A percentile compares a stretch with the other conserved stretches of the same genome.
Evolutionary conservation across 495 filamentous ascomycete species (phyloP).

Genomic region (Terfezia claveryi): DNA sequence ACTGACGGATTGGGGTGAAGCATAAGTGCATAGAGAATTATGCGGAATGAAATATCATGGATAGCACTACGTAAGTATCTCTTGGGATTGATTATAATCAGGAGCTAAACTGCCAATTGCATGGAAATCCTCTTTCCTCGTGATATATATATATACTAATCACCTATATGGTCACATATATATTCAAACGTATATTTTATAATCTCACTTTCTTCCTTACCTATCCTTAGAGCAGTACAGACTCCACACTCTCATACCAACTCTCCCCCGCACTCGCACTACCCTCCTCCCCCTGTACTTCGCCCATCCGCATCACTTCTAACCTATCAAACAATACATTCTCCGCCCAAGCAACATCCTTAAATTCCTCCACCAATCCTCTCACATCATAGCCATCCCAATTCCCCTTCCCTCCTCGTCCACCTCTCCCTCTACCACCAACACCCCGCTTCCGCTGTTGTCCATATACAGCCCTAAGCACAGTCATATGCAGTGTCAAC

Average conservation of each 20-base stretch:
- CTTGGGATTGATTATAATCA: too few species aligned
- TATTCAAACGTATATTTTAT: too few species aligned
- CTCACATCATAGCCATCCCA: background rate
- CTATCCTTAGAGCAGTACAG: too few species aligned
- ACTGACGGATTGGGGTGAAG: too few species aligned
- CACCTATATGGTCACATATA: too few species aligned
- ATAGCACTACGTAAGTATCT: too few species aligned
- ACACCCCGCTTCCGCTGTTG: background rate
- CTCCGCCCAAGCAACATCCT: background rate
- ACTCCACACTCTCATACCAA: background rate
- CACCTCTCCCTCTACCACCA: background rate
- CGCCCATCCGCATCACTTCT: background rate
- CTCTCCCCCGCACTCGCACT: background rate
- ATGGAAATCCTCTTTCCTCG: too few species aligned
- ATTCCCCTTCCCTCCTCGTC: background rate
- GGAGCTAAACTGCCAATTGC: too few species aligned
- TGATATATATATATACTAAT: too few species aligned
- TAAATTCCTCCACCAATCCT: background rate
- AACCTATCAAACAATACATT: background rate
- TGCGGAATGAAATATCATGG: too few species aligned
- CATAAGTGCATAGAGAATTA: too few species aligned
- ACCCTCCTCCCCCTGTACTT: background rate
- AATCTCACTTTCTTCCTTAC: too few species aligned
- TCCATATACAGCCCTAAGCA: background rate
- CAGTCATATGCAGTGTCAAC: background rate